Base-by-base conservation (phyloP, 768 basidiomycete genomes). In the Tubosaeta sp. region DNA sequence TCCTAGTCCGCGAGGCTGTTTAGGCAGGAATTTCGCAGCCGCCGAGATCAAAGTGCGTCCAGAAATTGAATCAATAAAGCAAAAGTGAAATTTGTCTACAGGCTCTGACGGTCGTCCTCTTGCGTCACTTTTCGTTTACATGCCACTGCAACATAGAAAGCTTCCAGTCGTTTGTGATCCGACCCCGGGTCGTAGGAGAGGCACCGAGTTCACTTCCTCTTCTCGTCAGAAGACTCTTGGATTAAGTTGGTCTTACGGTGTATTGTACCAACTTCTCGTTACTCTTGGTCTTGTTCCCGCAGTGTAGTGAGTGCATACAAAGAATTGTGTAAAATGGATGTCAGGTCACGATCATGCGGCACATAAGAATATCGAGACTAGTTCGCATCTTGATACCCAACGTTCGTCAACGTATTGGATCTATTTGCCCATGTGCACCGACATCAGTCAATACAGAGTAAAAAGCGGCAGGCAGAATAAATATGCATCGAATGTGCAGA, bases 151-250 rank as follows among this genome's bases (percentile, higher is more conserved):
- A 82, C 31, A 83, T 84, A 42, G 82, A 84, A 57, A 61, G 79
- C 21, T 84, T 84, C 63, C 81, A 83, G 57, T 82, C 82, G 46
- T 84, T 84, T 52, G 83, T 85, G 12, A 74, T 85, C 46, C 76
- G 83, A 14, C 81, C 83, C 31, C 75, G 81, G 30, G 62, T 85
- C 49, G 69, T 69, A 55, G 81, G 81, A 40, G 69, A 82, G 56
- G 71, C 69, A 1, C 63, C 71, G 10, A 84, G 81, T 54, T 81
- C 80, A 12, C 73, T 85, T 35, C 82, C 83, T 35, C 70, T 83
- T 47, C 54, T 74, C 29, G 73, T 83, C 46, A 75, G 54, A 44
- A 69, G 56, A 46, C 40, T 69, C 29, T 43, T 46, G 34, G 61
- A 54, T 22, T 66, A 25, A 62, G 4, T 44, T 49, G 22, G 22